Conservation (phyloP, 495 filamentous ascomycete species). For the Entonaema liquescens region DNA sequence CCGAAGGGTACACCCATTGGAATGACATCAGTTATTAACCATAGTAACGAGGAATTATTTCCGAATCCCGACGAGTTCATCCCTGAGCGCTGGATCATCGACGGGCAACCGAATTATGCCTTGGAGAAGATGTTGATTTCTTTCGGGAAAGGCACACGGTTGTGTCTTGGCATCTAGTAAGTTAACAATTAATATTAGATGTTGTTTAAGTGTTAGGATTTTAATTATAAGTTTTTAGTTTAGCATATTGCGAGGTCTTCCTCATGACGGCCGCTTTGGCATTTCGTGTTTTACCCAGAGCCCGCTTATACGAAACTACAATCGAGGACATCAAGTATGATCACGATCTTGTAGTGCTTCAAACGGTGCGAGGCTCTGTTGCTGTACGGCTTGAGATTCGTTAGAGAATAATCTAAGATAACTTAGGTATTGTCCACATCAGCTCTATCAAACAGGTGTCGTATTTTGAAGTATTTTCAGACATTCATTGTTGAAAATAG, state of each 20-base stretch:
- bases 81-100: conserved; percentile 62
- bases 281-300: conserved; percentile 39
- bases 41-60: conserved; percentile 58
- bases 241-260: conserved; percentile 47
- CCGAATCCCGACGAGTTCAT: conserved; percentile 56
- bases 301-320: conserved; percentile 36
- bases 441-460: too few species aligned
- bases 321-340: conserved; percentile 42
- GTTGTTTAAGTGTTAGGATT: not conserved
- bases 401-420: too few species aligned
- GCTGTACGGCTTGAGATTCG: not conserved
- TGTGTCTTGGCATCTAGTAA: conserved; percentile 62
- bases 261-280: conserved; percentile 42
- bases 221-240: conserved; percentile 24
- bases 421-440: too few species aligned
- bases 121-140: conserved; percentile 58
- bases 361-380: conserved; percentile 17
- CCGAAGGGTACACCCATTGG: conserved; percentile 54
- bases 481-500: too few species aligned
- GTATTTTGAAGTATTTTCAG: too few species aligned
- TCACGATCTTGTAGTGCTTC: conserved; percentile 42
- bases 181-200: conserved; percentile 3
- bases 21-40: conserved; percentile 58
- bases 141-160: conserved; percentile 58
- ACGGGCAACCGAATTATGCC: conserved; percentile 44